phyloP scores from a whole-genome alignment of 495 filamentous ascomycete genomes.

The Lepraria neglecta region DNA sequence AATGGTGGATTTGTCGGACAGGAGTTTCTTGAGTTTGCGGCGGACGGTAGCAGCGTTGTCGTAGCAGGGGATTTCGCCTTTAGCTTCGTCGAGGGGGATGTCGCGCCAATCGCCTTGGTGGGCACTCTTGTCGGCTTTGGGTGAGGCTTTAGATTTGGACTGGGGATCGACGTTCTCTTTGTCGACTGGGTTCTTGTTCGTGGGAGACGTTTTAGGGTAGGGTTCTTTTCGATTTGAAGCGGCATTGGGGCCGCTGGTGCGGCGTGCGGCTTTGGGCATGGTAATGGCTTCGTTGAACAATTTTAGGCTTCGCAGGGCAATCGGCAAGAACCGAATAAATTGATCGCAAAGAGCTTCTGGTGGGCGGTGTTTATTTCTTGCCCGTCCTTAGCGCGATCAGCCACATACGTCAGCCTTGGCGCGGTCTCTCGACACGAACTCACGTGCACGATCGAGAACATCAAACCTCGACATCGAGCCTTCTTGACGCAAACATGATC shows the following conservation, averaged over 20 bases:
- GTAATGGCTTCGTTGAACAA: background rate
- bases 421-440: too few relatives aligned
- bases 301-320: background rate
- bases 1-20: slow-evolving; percentile 20
- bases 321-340: background rate
- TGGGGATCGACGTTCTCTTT: slow-evolving; percentile 26
- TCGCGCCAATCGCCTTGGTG: slow-evolving; percentile 21
- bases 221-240: slow-evolving; percentile 14
- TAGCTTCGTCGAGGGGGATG: slow-evolving; percentile 20
- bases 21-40: slow-evolving; percentile 25
- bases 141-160: background rate
- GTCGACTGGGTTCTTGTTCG: slow-evolving; percentile 11
- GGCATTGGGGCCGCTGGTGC: slow-evolving; percentile 34
- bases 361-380: background rate
- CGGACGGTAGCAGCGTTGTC: slow-evolving; percentile 25
- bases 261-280: slow-evolving; percentile 24
- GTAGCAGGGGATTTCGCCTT: slow-evolving; percentile 26
- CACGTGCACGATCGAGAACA: too few relatives aligned
- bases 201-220: slow-evolving; percentile 23
- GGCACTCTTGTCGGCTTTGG: slow-evolving; percentile 3
- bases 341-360: background rate
- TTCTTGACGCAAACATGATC: too few relatives aligned
- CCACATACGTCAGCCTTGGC: background rate
- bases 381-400: background rate
- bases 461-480: too few relatives aligned